Base-by-base conservation (phyloP, 1,284 basidiomycete species). In the Papiliotrema nemorosa region DNA sequence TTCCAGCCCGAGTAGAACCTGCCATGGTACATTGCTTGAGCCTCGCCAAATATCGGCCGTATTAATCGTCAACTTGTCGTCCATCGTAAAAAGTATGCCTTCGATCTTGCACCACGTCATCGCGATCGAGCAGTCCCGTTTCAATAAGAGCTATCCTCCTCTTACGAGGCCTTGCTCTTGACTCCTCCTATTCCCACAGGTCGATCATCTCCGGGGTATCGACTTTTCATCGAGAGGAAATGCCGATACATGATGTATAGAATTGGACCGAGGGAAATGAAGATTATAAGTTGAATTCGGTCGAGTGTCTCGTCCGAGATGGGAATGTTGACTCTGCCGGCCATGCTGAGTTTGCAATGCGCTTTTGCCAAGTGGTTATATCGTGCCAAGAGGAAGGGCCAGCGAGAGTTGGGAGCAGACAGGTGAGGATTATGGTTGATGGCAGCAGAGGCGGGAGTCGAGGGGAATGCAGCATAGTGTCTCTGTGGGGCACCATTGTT, bases 231-330 rank as follows among this genome's bases (percentile, higher is more conserved):
- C 33, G 53, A 54, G 18, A 42, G 16, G 34, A 42, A 65, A 42
- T 60, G 55, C 9, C 45, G 43, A 33, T 55, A 60, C 57, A 62
- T 63, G 24, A 20, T 46, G 22, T 51, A 57, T 1, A 46, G 36
- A 13, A 57, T 41, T 2, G 57, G 58, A 26, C 62, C 49, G 5
- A 64, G 27, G 12, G 51, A 47, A 25, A 58, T 25, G 42, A 55
- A 60, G 3, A 51, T 36, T 13, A 36, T 26, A 4, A 57, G 22
- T 1, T 51, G 37, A 34, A 64, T 46, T 5, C 38, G 29, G 7
- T 60, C 42, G 26, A 60, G 44, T 36, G 55, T 54, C 13, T 39
- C 35, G 1, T 48, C 41, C 1, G 56, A 49, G 3, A 63, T 43
- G 3, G 47, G 40, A 37, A 53, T 46, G 7, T 59, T 44, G 3